Base-by-base conservation (phyloP, 225 moss, liverwort and hornwort species). In the Marchantia paleacea region DNA sequence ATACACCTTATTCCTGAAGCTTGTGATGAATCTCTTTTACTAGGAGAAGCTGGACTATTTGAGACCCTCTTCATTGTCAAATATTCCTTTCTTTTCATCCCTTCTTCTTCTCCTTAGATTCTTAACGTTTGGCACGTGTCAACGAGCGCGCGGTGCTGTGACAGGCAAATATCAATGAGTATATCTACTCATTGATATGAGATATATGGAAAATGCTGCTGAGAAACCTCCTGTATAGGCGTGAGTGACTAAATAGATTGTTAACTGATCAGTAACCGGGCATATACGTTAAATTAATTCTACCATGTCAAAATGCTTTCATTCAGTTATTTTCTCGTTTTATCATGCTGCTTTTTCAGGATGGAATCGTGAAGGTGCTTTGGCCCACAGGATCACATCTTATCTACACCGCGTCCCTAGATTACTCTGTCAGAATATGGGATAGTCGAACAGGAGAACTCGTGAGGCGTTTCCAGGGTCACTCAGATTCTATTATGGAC, bases 341-440 rank as follows among this genome's bases (percentile, higher is more conserved):
- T 52, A 15, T 55, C 57, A 20, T 10, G 14, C 5, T 51, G 58
- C 20, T 50, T 22, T 22, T 79, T 55, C 86, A 96, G 94, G 97
- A 97, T 39, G 97, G 94, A 73, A 88, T 97, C 62, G 87, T 93
- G 60, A 94, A 89, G 80, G 86, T 97, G 72, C 64, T 89, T 50
- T 94, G 94, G 97, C 89, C 90, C 39, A 86, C 93, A 66, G 76
- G 84, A 12, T 93, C 93, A 28, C 88, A 93, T 82, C 82, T 86
- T 29, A 91, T 97, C 53, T 90, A 85, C 85, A 94, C 93, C 28
- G 93, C 89, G 49, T 92, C 80, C 76, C 80, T 97, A 80, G 97
- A 97, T 88, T 89, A 82, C 73, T 94, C 94, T 55, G 87, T 97
- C 54, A 87, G 97, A 85, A 87, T 89, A 51, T 96, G 96, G 96